These are phyloP conservation scores for Neurospora discreta DNA, from an alignment of 495 filamentous ascomycete species.

Conservation along the genomic window DNA sequence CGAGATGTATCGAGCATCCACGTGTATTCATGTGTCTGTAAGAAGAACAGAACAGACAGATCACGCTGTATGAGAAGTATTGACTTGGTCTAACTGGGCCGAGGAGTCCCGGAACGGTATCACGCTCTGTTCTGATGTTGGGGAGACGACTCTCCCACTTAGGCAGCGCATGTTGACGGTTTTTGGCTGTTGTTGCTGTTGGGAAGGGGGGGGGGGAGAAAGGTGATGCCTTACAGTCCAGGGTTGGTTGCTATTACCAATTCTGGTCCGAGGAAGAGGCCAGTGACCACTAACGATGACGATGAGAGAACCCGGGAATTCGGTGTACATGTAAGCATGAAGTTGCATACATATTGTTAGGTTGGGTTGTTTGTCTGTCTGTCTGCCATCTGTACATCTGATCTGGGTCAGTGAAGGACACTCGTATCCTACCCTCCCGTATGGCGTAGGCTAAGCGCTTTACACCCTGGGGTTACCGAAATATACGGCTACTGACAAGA, in stretches of 20 bases:
- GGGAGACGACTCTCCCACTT: background rate
- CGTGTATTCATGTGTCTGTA: background rate
- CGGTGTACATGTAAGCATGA: background rate
- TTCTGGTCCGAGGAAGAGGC: background rate
- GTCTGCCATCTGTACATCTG: background rate
- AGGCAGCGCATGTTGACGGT: background rate
- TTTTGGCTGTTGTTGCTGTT: background rate
- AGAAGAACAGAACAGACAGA: background rate
- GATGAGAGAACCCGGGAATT: background rate
- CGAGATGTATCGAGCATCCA: background rate
- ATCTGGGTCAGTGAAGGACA: background rate
- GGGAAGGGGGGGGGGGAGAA: background rate
- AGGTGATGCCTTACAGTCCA: background rate
- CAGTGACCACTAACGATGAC: background rate
- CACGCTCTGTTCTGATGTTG: background rate
- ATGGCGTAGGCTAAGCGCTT: background rate
- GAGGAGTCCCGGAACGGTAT: background rate
- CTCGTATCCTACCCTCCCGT: background rate
- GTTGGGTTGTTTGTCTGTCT: background rate
- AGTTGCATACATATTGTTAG: background rate
- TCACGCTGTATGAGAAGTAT: background rate
- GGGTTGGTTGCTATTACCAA: background rate
- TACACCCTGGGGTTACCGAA: background rate
- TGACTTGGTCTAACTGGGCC: background rate
- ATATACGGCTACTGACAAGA: background rate